phyloP scores from a whole-genome alignment of 805 yeast genomes.

The Wickerhamiella nectarea region DNA sequence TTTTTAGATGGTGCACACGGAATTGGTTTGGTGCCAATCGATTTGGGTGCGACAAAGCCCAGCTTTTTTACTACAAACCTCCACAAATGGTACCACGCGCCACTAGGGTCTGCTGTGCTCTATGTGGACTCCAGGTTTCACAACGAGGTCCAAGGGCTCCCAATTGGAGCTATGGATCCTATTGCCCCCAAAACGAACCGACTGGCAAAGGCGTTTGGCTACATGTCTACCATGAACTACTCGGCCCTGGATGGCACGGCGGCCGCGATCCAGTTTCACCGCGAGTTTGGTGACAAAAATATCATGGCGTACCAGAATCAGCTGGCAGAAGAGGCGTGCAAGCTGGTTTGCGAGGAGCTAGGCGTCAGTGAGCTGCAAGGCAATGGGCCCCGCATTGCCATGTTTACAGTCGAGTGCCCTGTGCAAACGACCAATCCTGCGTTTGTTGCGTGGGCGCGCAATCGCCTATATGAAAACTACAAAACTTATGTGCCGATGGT shows the following conservation, averaged over 20 bases:
- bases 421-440: constrained; percentile 15
- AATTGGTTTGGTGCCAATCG: constrained; percentile 32
- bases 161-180: constrained; percentile 35
- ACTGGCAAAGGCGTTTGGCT: constrained; percentile 33
- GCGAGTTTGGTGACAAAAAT: constrained; percentile 41
- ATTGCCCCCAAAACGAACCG: constrained; percentile 19
- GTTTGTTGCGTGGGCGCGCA: not conserved
- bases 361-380: constrained; percentile 30
- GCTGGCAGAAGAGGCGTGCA: constrained; percentile 35
- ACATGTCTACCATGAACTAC: constrained; percentile 38
- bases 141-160: constrained; percentile 38
- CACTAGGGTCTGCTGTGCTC: constrained; percentile 44
- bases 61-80: constrained; percentile 50
- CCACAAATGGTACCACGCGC: constrained; percentile 56
- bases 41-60: constrained; percentile 29
- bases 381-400: constrained; percentile 27
- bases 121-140: constrained; percentile 45
- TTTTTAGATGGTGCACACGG: constrained; percentile 65
- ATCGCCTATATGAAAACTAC: constrained; percentile 20
- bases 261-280: constrained; percentile 43
- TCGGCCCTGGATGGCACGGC: constrained; percentile 32
- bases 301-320: constrained; percentile 36
- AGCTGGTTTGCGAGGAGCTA: constrained; percentile 29
- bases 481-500: constrained; percentile 38
- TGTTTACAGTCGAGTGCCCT: constrained; percentile 35